These are phyloP conservation scores for Pinus taeda DNA, from an alignment of 75 land plant genomes.

Conservation along the genomic window DNA sequence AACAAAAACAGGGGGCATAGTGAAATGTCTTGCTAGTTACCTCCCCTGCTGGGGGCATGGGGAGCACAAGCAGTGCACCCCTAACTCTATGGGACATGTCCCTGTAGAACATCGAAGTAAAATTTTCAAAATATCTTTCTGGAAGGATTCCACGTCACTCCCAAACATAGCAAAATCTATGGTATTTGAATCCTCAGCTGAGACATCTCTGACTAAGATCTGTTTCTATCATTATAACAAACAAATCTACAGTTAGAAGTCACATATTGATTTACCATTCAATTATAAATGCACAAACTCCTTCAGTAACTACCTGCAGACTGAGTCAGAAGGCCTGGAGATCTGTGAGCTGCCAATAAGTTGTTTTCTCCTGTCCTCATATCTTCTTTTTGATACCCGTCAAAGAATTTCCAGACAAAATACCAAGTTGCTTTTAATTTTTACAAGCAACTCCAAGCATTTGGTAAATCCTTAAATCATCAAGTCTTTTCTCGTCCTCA, in stretches of 20 bases:
- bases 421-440: conserved; percentile 4
- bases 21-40: too few relatives aligned
- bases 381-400: conserved; percentile 89
- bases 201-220: conserved; percentile 84
- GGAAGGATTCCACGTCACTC: conserved; percentile 81
- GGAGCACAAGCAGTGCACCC: too few relatives aligned
- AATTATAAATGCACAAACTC: not conserved
- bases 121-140: conserved; percentile 52
- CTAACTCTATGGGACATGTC: too few relatives aligned
- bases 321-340: conserved; percentile 97
- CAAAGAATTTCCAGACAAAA: not conserved
- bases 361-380: conserved; percentile 82
- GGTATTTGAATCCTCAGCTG: conserved; percentile 86
- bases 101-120: not conserved
- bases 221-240: conserved; percentile 13
- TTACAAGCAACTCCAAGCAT: not conserved
- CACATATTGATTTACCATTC: not conserved
- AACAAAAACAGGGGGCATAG: too few relatives aligned
- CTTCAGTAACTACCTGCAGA: conserved; percentile 45
- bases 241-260: not conserved
- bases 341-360: conserved; percentile 93
- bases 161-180: conserved; percentile 78
- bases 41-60: too few relatives aligned
- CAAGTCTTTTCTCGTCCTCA: not conserved
- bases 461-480: not conserved